These are phyloP conservation scores for Mycosphaerella sp. DNA, from an alignment of 2,329 filamentous ascomycete species.

Conservation along the genomic window DNA sequence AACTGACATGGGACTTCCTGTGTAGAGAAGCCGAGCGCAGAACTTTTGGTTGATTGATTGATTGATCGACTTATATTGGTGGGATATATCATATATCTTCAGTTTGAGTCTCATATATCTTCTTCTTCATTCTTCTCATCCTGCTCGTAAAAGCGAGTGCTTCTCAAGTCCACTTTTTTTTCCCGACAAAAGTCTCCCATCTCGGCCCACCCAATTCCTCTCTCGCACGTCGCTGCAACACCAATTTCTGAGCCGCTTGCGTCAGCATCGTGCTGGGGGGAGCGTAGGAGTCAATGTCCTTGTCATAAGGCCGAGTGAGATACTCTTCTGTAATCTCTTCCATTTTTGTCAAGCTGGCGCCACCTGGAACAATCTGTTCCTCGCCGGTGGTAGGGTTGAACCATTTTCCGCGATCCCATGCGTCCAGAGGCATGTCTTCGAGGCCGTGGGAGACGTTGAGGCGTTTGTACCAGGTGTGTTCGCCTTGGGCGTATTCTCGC, in stretches of 20 bases:
- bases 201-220: slow-evolving; percentile 33
- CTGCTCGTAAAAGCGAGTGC: background rate
- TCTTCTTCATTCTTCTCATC: too few species aligned
- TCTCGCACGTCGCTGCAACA: slow-evolving; percentile 40
- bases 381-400: slow-evolving; percentile 15
- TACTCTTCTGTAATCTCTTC: slow-evolving; percentile 39
- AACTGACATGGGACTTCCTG: too few species aligned
- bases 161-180: slow-evolving; percentile 1
- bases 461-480: slow-evolving; percentile 47
- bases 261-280: slow-evolving; percentile 40
- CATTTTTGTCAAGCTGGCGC: slow-evolving; percentile 41
- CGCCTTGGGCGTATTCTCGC: slow-evolving; percentile 42
- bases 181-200: slow-evolving; percentile 32
- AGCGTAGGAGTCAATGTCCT: slow-evolving; percentile 38
- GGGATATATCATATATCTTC: too few species aligned
- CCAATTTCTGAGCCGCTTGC: slow-evolving; percentile 45
- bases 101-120: too few species aligned
- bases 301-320: slow-evolving; percentile 36
- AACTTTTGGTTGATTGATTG: too few species aligned
- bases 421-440: slow-evolving; percentile 42
- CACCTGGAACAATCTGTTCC: slow-evolving; percentile 33
- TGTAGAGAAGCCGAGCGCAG: too few species aligned
- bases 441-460: slow-evolving; percentile 44
- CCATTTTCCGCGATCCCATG: slow-evolving; percentile 42
- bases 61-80: too few species aligned